Evolutionary conservation across 495 filamentous ascomycete species (phyloP).

Genomic region (Hypoxylon fuscum): DNA sequence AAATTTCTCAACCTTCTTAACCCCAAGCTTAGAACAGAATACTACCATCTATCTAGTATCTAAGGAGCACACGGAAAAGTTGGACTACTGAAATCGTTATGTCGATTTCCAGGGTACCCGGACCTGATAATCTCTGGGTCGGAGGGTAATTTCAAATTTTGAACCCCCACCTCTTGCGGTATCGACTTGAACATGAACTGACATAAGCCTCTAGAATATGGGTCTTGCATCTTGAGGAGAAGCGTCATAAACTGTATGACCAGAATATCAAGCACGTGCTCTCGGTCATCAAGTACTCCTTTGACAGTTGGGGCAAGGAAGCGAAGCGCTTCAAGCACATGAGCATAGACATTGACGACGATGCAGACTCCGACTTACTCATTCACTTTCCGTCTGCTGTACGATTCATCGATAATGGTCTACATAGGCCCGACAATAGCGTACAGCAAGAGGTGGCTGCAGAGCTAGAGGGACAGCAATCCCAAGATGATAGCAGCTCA

Average conservation of each 20-base stretch:
- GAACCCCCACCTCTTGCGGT: slow-evolving; percentile 6
- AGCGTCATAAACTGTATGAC: slow-evolving; percentile 69
- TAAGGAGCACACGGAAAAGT: background rate
- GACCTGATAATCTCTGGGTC: slow-evolving; percentile 73
- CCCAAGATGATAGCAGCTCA: slow-evolving; percentile 14
- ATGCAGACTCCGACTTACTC: slow-evolving; percentile 84
- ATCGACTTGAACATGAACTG: slow-evolving; percentile 26
- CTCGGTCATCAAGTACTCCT: slow-evolving; percentile 69
- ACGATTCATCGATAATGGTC: slow-evolving; percentile 80
- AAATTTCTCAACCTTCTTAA: too few relatives aligned
- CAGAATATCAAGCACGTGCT: slow-evolving; percentile 89
- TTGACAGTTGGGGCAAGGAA: slow-evolving; percentile 49
- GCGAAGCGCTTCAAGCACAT: slow-evolving; percentile 71
- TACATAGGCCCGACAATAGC: slow-evolving; percentile 52
- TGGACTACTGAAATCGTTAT: slow-evolving; percentile 4
- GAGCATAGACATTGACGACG: slow-evolving; percentile 85
- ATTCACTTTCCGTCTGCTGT: slow-evolving; percentile 79
- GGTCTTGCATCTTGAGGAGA: slow-evolving; percentile 63
- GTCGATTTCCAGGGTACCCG: slow-evolving; percentile 39
- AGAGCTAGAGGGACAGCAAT: background rate
- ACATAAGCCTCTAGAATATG: slow-evolving; percentile 69
- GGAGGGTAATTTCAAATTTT: slow-evolving; percentile 72
- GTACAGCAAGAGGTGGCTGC: background rate
- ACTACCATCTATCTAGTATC: background rate
- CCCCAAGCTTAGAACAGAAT: too few relatives aligned